Evolutionary conservation across 169 alveolate genomes (phyloP).

Genomic region (Cryptosporidium andersoni): DNA sequence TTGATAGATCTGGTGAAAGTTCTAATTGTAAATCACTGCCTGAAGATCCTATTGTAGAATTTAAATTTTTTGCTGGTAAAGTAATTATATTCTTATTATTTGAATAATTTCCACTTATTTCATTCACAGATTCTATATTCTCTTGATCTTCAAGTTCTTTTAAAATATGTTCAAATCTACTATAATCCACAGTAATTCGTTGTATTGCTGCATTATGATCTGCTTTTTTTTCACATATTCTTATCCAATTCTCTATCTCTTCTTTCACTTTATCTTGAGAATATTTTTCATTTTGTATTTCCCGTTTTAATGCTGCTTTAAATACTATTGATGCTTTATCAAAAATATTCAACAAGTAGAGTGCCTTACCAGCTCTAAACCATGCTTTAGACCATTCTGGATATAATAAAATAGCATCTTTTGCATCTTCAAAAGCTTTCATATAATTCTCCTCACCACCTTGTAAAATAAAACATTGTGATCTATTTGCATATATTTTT

Average conservation of each 20-base stretch:
- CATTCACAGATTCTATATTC: constrained; percentile 8
- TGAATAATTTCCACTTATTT: not conserved
- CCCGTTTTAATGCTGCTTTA: constrained; percentile 59
- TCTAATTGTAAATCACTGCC: constrained; percentile 49
- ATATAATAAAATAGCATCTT: constrained; percentile 35
- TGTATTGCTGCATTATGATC: constrained; percentile 53
- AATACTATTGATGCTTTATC: constrained; percentile 53
- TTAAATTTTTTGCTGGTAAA: constrained; percentile 19
- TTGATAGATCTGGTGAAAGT: constrained; percentile 61
- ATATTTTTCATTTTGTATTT: not conserved
- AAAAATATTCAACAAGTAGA: constrained; percentile 21
- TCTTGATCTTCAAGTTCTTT: constrained; percentile 39
- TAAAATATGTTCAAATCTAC: constrained; percentile 48
- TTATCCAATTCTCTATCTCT: constrained; percentile 30
- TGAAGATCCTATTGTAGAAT: not conserved
- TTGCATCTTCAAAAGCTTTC: constrained; percentile 69
- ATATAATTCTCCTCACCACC: constrained; percentile 34
- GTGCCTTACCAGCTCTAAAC: constrained; percentile 71
- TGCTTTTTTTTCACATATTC: constrained; percentile 60
- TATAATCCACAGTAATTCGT: constrained; percentile 59
- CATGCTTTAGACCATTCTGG: constrained; percentile 68
- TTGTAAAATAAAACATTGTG: constrained; percentile 37
- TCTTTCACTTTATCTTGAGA: constrained; percentile 1
- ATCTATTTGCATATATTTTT: constrained; percentile 47
- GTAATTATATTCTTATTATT: constrained; percentile 26